These are phyloP conservation scores for Leishmania martiniquensis DNA, from an alignment of 208 protist genomes.

Conservation along the genomic window DNA sequence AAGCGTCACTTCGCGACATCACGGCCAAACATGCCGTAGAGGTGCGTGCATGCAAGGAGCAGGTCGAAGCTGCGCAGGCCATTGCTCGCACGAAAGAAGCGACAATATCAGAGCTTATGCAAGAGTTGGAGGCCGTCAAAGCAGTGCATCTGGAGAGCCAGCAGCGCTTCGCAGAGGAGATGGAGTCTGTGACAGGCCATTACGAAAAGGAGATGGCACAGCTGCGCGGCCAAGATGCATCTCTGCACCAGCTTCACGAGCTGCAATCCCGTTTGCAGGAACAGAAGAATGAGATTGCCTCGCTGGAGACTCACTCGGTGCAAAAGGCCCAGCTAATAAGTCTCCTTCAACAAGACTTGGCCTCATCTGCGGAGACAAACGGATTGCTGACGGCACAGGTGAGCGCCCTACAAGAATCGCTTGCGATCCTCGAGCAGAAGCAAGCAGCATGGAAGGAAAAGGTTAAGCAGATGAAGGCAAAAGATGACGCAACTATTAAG, in stretches of 20 bases:
- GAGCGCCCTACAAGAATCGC: constrained; percentile 4
- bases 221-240: constrained; percentile 12
- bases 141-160: constrained; percentile 34
- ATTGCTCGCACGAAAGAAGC: not conserved
- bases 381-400: constrained; percentile 21
- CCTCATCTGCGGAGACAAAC: constrained; percentile 12
- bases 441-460: constrained; percentile 53
- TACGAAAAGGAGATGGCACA: constrained; percentile 15
- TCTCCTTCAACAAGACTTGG: constrained; percentile 28
- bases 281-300: constrained; percentile 11
- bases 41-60: not conserved
- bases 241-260: constrained; percentile 16
- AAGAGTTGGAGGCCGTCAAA: constrained; percentile 39
- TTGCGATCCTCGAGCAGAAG: constrained; percentile 30
- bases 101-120: constrained; percentile 10
- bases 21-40: constrained; percentile 16
- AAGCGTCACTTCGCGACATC: constrained; percentile 23
- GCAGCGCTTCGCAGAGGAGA: constrained; percentile 36
- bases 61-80: not conserved
- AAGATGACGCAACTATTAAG: constrained; percentile 46
- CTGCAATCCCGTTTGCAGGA: constrained; percentile 21
- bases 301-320: constrained; percentile 38
- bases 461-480: constrained; percentile 49
- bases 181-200: constrained; percentile 28
- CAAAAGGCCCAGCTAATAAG: constrained; percentile 27